Evolutionary conservation across 2,329 filamentous ascomycete species (phyloP), one percentile per base, ranked within the genome.

Genomic region (Colletotrichum spinosum): DNA sequence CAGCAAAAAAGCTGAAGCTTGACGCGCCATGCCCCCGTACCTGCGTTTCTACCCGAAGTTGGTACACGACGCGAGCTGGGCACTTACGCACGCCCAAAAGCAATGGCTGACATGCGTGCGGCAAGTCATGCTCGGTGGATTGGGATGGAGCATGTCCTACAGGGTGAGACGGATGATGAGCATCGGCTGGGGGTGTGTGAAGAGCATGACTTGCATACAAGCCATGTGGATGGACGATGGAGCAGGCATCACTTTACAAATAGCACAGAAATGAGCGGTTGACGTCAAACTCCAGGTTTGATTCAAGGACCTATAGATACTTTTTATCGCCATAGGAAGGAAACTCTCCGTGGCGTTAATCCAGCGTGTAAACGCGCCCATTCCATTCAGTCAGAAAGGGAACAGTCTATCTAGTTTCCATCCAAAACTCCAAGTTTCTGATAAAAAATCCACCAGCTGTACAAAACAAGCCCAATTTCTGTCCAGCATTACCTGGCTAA

Each of bases 21-120:
- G 35, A 15, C 15, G 48, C 45, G 35, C 44, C 45, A 8, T 34
- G 11, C 12, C 41, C 17, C 35, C 53, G 55, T 58, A n/a, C 38
- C 46, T 51, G 55, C 46, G 46, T 51, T 58, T 44, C 38, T 51
- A 46, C 55, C 55, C 46, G 44, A 58, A 51, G 55, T 25, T 5
- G 25, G 3, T 15, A 45, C 42, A 25, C 34, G 35, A 15, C 15
- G 48, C 45, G 35, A 34, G 37, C 12, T 34, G 11, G 12, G 25
- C 17, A 15, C 53, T 45, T 58, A 10, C 38, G 38, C 44, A 45
- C 46, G 38, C 44, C 51, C 37, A 25, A 42, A 46, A 45, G 46
- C 46, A 51, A 50, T 44, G 55, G 42, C 42, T 45, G 42, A 45
- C 42, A 33, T 53, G 35, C 50, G 17, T 53, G 38, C 50, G 9